Evolutionary conservation across 2,329 filamentous ascomycete species (phyloP).

Genomic region (Aspergillus viridinutans): DNA sequence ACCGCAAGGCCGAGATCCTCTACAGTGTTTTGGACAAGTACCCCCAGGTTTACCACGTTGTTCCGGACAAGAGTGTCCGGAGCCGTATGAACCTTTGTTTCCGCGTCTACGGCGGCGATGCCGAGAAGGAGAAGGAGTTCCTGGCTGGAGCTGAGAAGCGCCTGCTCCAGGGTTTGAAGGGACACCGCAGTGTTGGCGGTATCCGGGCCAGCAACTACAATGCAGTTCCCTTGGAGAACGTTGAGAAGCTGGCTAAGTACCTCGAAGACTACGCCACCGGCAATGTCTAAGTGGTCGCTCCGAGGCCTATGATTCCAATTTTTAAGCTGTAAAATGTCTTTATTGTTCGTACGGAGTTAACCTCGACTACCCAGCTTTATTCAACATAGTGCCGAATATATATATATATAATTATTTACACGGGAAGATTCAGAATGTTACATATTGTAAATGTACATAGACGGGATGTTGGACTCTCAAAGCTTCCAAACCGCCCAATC

Average conservation of each 20-base stretch:
- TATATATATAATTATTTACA: slow-evolving; percentile 1
- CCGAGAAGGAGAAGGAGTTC: slow-evolving; percentile 74
- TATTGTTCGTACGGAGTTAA: neutral
- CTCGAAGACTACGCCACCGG: slow-evolving; percentile 51
- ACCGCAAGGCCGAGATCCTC: slow-evolving; percentile 70
- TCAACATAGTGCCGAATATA: slow-evolving; percentile 2
- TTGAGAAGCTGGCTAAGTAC: slow-evolving; percentile 40
- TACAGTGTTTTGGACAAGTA: slow-evolving; percentile 74
- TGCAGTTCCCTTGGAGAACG: slow-evolving; percentile 57
- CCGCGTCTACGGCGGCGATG: slow-evolving; percentile 62
- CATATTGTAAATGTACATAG: neutral
- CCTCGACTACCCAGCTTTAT: neutral
- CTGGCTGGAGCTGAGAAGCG: slow-evolving; percentile 64
- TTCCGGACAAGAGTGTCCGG: slow-evolving; percentile 69
- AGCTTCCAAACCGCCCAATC: slow-evolving; percentile 59
- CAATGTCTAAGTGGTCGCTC: neutral
- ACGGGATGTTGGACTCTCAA: slow-evolving; percentile 27
- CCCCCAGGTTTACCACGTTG: slow-evolving; percentile 68
- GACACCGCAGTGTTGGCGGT: slow-evolving; percentile 80
- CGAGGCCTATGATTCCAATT: neutral
- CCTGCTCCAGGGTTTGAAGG: slow-evolving; percentile 76
- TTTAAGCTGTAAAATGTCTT: neutral
- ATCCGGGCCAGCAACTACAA: slow-evolving; percentile 90
- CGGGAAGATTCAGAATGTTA: neutral
- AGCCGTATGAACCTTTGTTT: slow-evolving; percentile 97